Base-by-base conservation (phyloP, 768 basidiomycete species). In the Lanmaoa rubissima region DNA sequence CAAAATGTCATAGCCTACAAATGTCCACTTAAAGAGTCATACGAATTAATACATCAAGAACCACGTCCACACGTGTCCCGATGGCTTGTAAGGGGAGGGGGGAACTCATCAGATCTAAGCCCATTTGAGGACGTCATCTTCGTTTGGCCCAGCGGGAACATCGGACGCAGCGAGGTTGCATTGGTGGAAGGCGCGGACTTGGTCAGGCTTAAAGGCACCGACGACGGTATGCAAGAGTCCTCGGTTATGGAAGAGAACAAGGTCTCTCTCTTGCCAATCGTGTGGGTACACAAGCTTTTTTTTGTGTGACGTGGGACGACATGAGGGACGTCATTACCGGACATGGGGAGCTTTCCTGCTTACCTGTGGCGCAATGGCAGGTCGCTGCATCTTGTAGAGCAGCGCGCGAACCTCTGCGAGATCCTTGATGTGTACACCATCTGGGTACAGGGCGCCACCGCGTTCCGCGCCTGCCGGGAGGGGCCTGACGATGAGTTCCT, bases 331-430 rank as follows among this genome's bases (percentile, higher is more conserved):
- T 55, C 14, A 24, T 49, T 36, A 35, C 43, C 35, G 36, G 34
- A 38, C 47, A 40, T 38, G 28, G 9, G 13, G 21, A 34, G 16
- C 38, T 40, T 24, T 21, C 28, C 8, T 7, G 42, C 68, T 56
- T 59, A 88, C 87, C 54, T 73, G 69, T 16, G 94, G 94, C 2
- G 91, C 85, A 58, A 97, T 96, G 17, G 85, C 93, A 5, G 94
- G 94, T 12, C 93, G 75, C 69, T 95, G 93, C 82, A 96, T 89
- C 74, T 79, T 81, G 76, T 96, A 93, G 36, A 95, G 70, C 26
- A 94, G 68, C 9, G 79, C 82, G 5, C 94, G 80, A 16, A 92
- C 90, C 54, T 84, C 75, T 51, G 80, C 79, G 24, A 96, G 77
- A 66, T 94, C 84, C 21, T 76, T 88, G 65, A 97, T 65, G 64